Percentiles rank a stretch among this genome's conserved stretches.
phyloP scores from a whole-genome alignment of 331 rosid species.

The Malus hybrid region DNA sequence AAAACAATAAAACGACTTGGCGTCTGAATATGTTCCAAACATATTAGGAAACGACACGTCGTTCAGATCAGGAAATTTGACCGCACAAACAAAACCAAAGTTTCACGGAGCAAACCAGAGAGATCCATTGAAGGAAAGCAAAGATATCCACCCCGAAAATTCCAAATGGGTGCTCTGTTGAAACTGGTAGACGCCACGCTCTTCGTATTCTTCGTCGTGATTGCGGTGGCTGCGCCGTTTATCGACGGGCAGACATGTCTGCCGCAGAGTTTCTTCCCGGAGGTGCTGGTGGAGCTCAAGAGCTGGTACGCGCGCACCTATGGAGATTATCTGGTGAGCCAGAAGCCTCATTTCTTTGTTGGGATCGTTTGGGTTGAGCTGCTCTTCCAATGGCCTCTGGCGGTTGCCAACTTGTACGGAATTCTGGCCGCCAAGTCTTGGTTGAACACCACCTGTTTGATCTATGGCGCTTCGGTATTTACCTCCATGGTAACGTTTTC shows the following conservation, averaged over 20 bases:
- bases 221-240: constrained; percentile 51
- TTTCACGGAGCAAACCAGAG: too few species aligned
- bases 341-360: constrained; percentile 60
- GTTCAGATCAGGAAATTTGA: too few species aligned
- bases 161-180: constrained; percentile 28
- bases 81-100: too few species aligned
- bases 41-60: too few species aligned
- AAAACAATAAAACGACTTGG: not conserved
- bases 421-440: constrained; percentile 50
- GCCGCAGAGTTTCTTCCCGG: constrained; percentile 44
- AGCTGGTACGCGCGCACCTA: constrained; percentile 37
- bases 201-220: constrained; percentile 40
- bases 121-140: too few species aligned
- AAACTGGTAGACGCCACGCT: constrained; percentile 41
- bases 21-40: not conserved
- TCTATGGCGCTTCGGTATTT: constrained; percentile 55
- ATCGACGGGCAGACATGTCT: constrained; percentile 56
- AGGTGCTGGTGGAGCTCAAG: constrained; percentile 38
- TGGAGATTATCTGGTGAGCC: constrained; percentile 50
- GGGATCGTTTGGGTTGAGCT: constrained; percentile 67
- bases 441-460: constrained; percentile 71
- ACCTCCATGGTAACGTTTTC: constrained; percentile 52
- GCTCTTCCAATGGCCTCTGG: constrained; percentile 76
- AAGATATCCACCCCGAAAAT: too few species aligned
- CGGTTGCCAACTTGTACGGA: constrained; percentile 50